Evolutionary conservation across 1,139 yeast genomes (phyloP).

Genomic region (Protomyces lactucae-debilis): DNA sequence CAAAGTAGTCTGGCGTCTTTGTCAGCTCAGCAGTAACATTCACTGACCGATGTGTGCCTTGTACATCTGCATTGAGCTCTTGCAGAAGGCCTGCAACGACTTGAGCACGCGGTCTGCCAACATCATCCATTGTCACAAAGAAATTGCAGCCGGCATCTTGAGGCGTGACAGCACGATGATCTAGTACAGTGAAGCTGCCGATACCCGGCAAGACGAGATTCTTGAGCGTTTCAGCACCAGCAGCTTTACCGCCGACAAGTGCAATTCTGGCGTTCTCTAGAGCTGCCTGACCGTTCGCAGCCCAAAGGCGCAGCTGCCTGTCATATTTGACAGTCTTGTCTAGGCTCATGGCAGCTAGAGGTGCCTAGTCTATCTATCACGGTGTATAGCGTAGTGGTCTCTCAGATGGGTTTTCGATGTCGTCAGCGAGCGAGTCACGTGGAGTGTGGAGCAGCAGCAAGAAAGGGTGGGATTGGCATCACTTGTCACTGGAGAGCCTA

Average conservation of each 20-base stretch:
- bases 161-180: conserved; percentile 43
- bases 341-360: background rate
- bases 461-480: too few relatives aligned
- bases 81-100: conserved; percentile 45
- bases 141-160: conserved; percentile 56
- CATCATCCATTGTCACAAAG: conserved; percentile 50
- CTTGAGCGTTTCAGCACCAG: conserved; percentile 68
- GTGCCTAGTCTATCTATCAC: background rate
- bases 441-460: too few relatives aligned
- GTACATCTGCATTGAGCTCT: conserved; percentile 60
- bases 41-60: conserved; percentile 41
- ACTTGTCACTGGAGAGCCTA: too few relatives aligned
- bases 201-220: conserved; percentile 66
- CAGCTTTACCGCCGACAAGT: conserved; percentile 55
- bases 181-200: conserved; percentile 62
- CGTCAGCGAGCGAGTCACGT: too few relatives aligned
- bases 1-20: conserved; percentile 45
- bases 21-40: conserved; percentile 23
- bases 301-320: conserved; percentile 88
- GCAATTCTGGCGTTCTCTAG: conserved; percentile 59
- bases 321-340: conserved; percentile 52
- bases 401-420: too few relatives aligned
- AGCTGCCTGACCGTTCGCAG: conserved; percentile 62
- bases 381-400: too few relatives aligned
- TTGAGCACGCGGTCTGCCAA: conserved; percentile 46